phyloP scores from a whole-genome alignment of 1,284 basidiomycete genomes.

The Ustanciosporium gigantosporum region DNA sequence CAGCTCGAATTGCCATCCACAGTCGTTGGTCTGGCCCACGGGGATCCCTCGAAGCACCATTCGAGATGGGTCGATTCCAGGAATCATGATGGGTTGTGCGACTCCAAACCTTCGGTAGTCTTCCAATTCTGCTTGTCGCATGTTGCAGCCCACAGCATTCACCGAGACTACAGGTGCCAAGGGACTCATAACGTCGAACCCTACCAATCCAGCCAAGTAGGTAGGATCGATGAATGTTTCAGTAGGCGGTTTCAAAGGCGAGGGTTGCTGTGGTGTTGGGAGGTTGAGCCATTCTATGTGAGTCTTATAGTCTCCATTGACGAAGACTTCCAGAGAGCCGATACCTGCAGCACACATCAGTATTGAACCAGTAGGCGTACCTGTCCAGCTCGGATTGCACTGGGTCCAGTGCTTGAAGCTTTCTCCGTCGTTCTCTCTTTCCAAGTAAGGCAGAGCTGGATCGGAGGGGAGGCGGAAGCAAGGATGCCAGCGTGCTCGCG shows the following conservation, averaged over 20 bases:
- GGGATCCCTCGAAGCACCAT: constrained; percentile 8
- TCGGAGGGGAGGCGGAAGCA: constrained; percentile 30
- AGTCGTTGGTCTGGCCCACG: constrained; percentile 7
- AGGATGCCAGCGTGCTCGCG: constrained; percentile 42
- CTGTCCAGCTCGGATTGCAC: constrained; percentile 20
- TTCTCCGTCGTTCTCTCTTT: constrained; percentile 1
- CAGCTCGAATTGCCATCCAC: constrained; percentile 8
- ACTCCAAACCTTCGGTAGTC: constrained; percentile 13
- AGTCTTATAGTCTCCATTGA: constrained; percentile 21
- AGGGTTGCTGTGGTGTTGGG: neutral
- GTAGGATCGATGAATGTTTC: constrained; percentile 16
- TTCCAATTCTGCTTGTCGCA: constrained; percentile 28
- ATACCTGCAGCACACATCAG: constrained; percentile 28
- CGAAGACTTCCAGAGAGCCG: constrained; percentile 24
- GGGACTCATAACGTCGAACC: constrained; percentile 23
- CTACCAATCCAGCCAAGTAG: constrained; percentile 17
- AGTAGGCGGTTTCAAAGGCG: constrained; percentile 5
- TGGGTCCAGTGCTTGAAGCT: constrained; percentile 21
- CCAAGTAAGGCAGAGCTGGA: constrained; percentile 16
- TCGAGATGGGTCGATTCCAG: constrained; percentile 4
- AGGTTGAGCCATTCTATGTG: constrained; percentile 32
- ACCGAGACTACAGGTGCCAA: constrained; percentile 15
- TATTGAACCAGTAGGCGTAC: constrained; percentile 11
- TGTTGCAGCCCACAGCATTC: constrained; percentile 34
- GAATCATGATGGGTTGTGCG: constrained; percentile 5